These are phyloP conservation scores for Backusella macrospora DNA, from an alignment of 192 early-diverging fungal species.

Conservation along the genomic window DNA sequence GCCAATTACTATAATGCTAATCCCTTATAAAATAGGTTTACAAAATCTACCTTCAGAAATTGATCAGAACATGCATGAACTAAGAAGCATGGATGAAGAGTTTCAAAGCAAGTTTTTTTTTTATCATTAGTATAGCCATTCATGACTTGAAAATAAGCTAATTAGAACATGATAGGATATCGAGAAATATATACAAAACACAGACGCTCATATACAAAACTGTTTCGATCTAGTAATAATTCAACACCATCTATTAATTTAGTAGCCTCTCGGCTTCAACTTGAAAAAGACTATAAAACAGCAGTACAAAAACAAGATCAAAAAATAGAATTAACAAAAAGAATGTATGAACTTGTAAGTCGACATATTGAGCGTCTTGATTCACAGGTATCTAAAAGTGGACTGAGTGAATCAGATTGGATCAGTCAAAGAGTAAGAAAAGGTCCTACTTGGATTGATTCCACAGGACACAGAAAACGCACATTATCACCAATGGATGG, in stretches of 20 bases:
- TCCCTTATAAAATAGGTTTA: slow-evolving; percentile 37
- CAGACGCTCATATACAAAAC: slow-evolving; percentile 21
- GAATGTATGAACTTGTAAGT: slow-evolving; percentile 54
- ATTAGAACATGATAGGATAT: slow-evolving; percentile 14
- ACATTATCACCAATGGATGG: slow-evolving; percentile 19
- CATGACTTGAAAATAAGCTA: not conserved
- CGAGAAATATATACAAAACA: slow-evolving; percentile 29
- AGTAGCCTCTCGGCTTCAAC: slow-evolving; percentile 22
- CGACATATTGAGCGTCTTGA: slow-evolving; percentile 45
- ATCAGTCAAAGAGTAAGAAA: slow-evolving; percentile 26
- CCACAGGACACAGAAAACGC: slow-evolving; percentile 3
- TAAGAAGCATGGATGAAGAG: slow-evolving; percentile 51
- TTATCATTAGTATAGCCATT: not conserved
- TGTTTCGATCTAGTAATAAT: not conserved
- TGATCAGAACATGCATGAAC: slow-evolving; percentile 55
- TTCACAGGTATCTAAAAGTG: slow-evolving; percentile 39
- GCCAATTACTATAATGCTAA: not conserved
- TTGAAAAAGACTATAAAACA: slow-evolving; percentile 48
- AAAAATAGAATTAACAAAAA: slow-evolving; percentile 51
- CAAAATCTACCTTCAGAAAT: slow-evolving; percentile 57
- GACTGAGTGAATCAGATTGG: slow-evolving; percentile 32
- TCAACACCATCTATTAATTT: not conserved
- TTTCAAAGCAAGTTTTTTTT: slow-evolving; percentile 43
- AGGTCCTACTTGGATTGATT: not conserved
- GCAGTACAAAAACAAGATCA: slow-evolving; percentile 57